Evolutionary conservation across 768 basidiomycete species (phyloP), one percentile per base, ranked within the genome.

Genomic region (Auriscalpium orientale): DNA sequence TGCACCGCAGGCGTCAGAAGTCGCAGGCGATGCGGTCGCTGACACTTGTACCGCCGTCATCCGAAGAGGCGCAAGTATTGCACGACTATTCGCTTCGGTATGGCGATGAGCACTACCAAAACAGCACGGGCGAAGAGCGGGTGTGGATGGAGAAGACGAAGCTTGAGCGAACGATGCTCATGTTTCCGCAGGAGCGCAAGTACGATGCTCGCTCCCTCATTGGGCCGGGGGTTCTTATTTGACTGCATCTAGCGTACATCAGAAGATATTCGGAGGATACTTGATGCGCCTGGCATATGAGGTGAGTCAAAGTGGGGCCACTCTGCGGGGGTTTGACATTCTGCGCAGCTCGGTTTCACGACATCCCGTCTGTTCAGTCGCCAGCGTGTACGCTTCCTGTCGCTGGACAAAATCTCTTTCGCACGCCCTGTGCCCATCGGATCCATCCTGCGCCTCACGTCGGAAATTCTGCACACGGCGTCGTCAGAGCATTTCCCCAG

Each of bases 111-210:
- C 38, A 70, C 49, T 64, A 62, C 6, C 60, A 59, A 15, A 61
- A 52, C 16, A 55, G 38, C 22, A 20, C 67, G 10, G 72, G 67
- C 8, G 67, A 69, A 18, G 78, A 85, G 55, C 74, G 78, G 13
- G 85, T 88, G 0, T 84, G 80, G 78, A 89, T 91, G 82, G 82
- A 80, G 0, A 84, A 89, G 56, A 90, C 89, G 0, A 74, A 75
- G 53, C 68, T 87, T 21, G 85, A 87, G 68, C 81, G 81, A 62
- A 80, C 77, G 20, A 78, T 87, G 76, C 70, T 90, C 33, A 90
- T 91, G 87, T 89, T 90, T 66, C 89, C 89, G 0, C 89, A 91
- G 71, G 88, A 89, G 65, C 78, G 88, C 64, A 91, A 91, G 87
- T 87, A 56, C 65, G 83, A 71, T 28, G 28, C 28, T 28, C 4